Base-by-base conservation (phyloP, 78 protist species). In the Planoprotostelium fungivorum region DNA sequence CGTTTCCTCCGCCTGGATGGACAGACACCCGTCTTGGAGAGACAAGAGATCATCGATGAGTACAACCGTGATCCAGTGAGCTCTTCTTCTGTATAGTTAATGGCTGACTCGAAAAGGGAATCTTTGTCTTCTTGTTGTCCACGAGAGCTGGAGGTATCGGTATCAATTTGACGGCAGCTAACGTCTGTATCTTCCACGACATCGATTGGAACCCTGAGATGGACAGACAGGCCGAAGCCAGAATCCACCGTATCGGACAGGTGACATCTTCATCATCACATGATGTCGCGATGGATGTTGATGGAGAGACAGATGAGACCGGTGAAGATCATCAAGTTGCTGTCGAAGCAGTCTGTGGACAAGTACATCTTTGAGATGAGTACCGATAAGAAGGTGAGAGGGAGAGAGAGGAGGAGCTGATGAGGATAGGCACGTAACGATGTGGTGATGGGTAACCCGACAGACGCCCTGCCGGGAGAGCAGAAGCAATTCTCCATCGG, bases 101-200 rank as follows among this genome's bases (percentile, higher is more conserved):
- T 35, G 5, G 29, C 35, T n/a, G n/a, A n/a, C n/a, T n/a, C n/a
- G n/a, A n/a, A 10, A 28, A 88, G 5, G 84, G 29, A 37, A 94
- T 92, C 16, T 96, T 97, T 37, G 94, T 96, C 36, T 98, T 98
- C 92, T 87, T 98, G 31, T 91, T 97, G 35, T 94, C 96, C 38
- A 98, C 99, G 31, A 88, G 98, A n/a, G 98, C 99, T 0, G 99
- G 99, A 73, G 99, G 99, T 35, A 92, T 96, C 29, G 99, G 99
- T 87, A 96, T 98, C 89, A 98, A 97, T 86, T 88, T 98, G 35
- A 90, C 96, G 28, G 88, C 98, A 0, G 98, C 99, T n/a, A 98
- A 98, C 88, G 97, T 93, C 25, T 99, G 98, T 34, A 90, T 98
- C 87, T 95, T 98, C 89, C 97, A 94, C 89, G 99, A 98, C 88